Evolutionary conservation across 2,329 filamentous ascomycete species (phyloP).

Genomic region (Aspergillus fumigatiaffinis): DNA sequence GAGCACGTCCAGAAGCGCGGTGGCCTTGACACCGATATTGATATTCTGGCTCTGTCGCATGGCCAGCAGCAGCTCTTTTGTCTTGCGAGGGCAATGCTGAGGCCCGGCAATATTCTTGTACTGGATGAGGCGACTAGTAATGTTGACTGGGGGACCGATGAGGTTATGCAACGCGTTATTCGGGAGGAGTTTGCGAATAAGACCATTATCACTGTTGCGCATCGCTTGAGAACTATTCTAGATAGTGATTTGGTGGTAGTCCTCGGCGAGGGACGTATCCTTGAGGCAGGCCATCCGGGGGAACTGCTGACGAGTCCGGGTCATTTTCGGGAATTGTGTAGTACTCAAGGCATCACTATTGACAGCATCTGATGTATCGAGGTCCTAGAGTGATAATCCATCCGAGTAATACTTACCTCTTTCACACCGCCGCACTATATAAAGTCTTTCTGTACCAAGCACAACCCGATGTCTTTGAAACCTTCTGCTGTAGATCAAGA

Average conservation of each 20-base stretch:
- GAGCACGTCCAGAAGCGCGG: slow-evolving; percentile 24
- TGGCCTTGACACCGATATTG: slow-evolving; percentile 24
- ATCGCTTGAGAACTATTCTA: neutral
- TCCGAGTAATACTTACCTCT: too few species aligned
- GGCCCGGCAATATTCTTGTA: slow-evolving; percentile 24
- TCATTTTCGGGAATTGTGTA: neutral
- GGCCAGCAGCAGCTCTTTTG: slow-evolving; percentile 60
- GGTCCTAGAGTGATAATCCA: too few species aligned
- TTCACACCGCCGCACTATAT: too few species aligned
- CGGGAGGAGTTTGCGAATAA: neutral
- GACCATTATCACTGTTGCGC: neutral
- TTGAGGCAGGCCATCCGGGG: neutral
- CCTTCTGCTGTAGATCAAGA: too few species aligned
- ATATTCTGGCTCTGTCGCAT: slow-evolving; percentile 40
- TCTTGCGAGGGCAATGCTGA: slow-evolving; percentile 52
- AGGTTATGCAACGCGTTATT: neutral
- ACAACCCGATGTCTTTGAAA: too few species aligned
- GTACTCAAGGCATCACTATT: neutral
- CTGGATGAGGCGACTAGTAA: slow-evolving; percentile 23
- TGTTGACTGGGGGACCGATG: neutral
- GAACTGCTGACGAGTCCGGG: neutral
- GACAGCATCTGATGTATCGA: neutral
- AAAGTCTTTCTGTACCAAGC: too few species aligned
- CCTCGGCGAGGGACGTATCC: neutral
- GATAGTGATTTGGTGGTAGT: neutral